Base-by-base conservation (phyloP, 148 eudicot genomes). In the Rhododendron kiyosumense region DNA sequence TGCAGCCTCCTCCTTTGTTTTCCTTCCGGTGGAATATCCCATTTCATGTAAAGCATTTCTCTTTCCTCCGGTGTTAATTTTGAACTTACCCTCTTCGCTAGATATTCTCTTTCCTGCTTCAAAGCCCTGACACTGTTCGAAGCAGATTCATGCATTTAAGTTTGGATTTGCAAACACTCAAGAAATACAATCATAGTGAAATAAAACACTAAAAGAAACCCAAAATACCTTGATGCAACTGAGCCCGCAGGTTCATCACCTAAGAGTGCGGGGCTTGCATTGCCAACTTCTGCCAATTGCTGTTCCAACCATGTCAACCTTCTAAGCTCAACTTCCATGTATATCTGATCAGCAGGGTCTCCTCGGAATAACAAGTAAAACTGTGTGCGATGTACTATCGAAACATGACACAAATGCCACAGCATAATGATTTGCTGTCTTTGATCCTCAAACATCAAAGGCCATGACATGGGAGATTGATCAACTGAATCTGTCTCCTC, bases 331-430 rank as follows among this genome's bases (percentile, higher is more conserved):
- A 97, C 99, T 89, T 97, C 98, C 91, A 95, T 86, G 84, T 97
- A 97, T 79, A 97, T 95, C 89, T 97, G 94, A 89, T 97, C 99
- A 49, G 95, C 93, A 52, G 95, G 94, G 43, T 97, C 99, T 81
- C 99, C 99, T 89, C 84, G 93, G 74, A 97, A 97, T 83, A 97
- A 65, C 88, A 97, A 88, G 83, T 89, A 95, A 85, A 97, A 97
- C 43, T 95, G 99, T 17, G 98, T 93, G 18, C 99, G 94, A 81
- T 95, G 99, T 8, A 97, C 88, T 22, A 97, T 92, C 34, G 99
- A 97, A 65, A 95, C 99, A 52, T 97, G 98, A 90, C 99, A 97
- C 67, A 97, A 86, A 89, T 97, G 98, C 99, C 99, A 97, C 88
- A 97, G 85, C 99, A 95, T 95, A 28, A 97, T 89, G 22, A 97